A percentile compares a stretch with the other conserved stretches of the same genome.
Evolutionary conservation across 768 basidiomycete genomes (phyloP).

Genomic region (Hortiboletus flavorubellus): DNA sequence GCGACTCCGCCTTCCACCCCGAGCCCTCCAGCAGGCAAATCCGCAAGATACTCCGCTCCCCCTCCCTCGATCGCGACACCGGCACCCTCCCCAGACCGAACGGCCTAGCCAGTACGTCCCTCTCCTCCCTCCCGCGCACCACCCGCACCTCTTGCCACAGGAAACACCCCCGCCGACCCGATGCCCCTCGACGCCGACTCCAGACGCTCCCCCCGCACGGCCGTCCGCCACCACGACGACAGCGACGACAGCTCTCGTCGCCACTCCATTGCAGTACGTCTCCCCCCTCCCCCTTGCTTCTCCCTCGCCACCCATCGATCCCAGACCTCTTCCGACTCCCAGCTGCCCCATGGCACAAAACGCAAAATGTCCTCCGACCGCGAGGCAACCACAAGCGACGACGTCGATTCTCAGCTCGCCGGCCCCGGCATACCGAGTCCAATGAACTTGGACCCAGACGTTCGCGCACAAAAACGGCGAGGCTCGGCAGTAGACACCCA

Average conservation of each 20-base stretch:
- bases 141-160: constrained; percentile 21
- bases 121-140: constrained; percentile 8
- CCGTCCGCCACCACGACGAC: constrained; percentile 40
- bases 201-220: constrained; percentile 27
- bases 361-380: constrained; percentile 80
- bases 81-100: constrained; percentile 19
- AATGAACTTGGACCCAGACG: constrained; percentile 57
- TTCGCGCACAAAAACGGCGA: constrained; percentile 75
- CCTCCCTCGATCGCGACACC: constrained; percentile 44
- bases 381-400: constrained; percentile 50
- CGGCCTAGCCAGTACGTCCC: constrained; percentile 22
- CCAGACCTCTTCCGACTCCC: constrained; percentile 38
- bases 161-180: constrained; percentile 20
- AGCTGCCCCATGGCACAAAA: constrained; percentile 62
- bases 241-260: constrained; percentile 69
- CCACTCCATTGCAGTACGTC: constrained; percentile 66
- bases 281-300: background rate
- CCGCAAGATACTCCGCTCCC: constrained; percentile 58
- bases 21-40: constrained; percentile 40
- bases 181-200: constrained; percentile 24
- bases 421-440: constrained; percentile 65
- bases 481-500: constrained; percentile 81
- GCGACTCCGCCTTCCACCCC: constrained; percentile 46
- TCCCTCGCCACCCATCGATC: background rate
- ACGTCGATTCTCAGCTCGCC: constrained; percentile 62